phyloP scores from a whole-genome alignment of 2,329 filamentous ascomycete species.

The Phaeoacremonium minimum region DNA sequence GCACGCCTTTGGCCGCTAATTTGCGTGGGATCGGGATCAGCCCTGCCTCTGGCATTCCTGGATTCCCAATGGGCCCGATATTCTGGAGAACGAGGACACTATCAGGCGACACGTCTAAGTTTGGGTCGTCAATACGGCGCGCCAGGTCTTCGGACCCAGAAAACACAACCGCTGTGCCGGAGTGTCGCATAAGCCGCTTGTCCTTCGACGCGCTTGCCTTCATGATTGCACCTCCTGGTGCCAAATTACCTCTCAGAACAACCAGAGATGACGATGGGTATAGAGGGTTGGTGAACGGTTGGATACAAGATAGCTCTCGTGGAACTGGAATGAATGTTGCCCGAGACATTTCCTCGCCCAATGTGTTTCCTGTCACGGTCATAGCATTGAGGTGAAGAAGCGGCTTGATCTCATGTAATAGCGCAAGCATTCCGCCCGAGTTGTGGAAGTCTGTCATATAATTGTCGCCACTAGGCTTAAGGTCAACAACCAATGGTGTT shows the following conservation, averaged over 20 bases:
- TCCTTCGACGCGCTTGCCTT: conserved; percentile 88
- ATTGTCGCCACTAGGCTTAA: conserved; percentile 82
- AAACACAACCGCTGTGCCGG: conserved; percentile 58
- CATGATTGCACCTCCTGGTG: conserved; percentile 77
- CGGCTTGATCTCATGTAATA: conserved; percentile 73
- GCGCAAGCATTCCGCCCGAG: conserved; percentile 77
- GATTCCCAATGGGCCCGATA: conserved; percentile 85
- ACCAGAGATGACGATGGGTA: conserved; percentile 76
- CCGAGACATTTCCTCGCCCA: conserved; percentile 72
- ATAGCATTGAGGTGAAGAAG: conserved; percentile 72
- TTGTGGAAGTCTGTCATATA: conserved; percentile 91
- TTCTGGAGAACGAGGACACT: conserved; percentile 78
- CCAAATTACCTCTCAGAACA: conserved; percentile 78
- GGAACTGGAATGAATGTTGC: conserved; percentile 55
- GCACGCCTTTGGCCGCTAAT: conserved; percentile 67
- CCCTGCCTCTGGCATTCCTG: conserved; percentile 87
- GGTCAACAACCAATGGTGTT: conserved; percentile 77
- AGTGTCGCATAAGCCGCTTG: conserved; percentile 46
- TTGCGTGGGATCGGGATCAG: conserved; percentile 66
- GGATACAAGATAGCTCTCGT: conserved; percentile 46
- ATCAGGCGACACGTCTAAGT: conserved; percentile 56
- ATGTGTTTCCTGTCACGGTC: conserved; percentile 80
- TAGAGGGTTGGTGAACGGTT: conserved; percentile 59
- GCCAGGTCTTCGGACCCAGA: conserved; percentile 72
- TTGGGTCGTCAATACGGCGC: conserved; percentile 49